phyloP scores from a whole-genome alignment of 2,329 filamentous ascomycete species.

The Fusarium stilboides region DNA sequence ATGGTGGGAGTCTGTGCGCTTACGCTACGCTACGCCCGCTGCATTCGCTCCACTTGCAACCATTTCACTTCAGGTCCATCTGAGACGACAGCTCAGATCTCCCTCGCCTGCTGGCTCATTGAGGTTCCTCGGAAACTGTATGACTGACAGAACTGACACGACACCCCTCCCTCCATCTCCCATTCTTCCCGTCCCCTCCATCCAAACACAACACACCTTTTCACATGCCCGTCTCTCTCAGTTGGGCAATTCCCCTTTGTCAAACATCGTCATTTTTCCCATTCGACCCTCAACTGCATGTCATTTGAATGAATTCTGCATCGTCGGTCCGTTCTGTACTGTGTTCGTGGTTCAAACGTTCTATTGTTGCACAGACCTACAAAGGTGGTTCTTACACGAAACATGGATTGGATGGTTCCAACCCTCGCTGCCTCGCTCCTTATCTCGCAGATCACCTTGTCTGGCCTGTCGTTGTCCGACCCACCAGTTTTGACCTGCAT shows the following conservation, averaged over 20 bases:
- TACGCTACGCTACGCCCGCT: constrained; percentile 22
- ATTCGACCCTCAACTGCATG: constrained; percentile 22
- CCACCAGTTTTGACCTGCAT: constrained; percentile 45
- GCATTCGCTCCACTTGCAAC: constrained; percentile 18
- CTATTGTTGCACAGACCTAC: constrained; percentile 1
- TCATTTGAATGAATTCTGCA: constrained; percentile 3
- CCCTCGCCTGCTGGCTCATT: neutral
- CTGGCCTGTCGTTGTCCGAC: constrained; percentile 19
- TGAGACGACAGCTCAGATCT: neutral
- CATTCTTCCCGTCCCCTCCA: constrained; percentile 24
- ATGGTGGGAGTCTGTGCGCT: constrained; percentile 44
- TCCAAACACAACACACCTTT: constrained; percentile 12
- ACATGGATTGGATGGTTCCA: constrained; percentile 14
- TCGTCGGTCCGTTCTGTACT: constrained; percentile 9
- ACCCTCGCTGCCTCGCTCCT: constrained; percentile 18
- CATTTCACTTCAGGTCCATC: constrained; percentile 19
- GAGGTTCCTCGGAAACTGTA: constrained; percentile 25
- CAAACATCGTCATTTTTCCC: constrained; percentile 18
- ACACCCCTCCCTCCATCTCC: constrained; percentile 18
- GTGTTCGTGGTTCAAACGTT: neutral
- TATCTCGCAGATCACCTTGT: constrained; percentile 42
- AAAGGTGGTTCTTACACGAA: neutral
- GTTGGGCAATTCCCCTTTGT: constrained; percentile 10
- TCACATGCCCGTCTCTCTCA: neutral
- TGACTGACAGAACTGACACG: constrained; percentile 3